These are phyloP conservation scores for Trichoderma arundinaceum DNA, from an alignment of 2,329 filamentous ascomycete species.

Conservation along the genomic window DNA sequence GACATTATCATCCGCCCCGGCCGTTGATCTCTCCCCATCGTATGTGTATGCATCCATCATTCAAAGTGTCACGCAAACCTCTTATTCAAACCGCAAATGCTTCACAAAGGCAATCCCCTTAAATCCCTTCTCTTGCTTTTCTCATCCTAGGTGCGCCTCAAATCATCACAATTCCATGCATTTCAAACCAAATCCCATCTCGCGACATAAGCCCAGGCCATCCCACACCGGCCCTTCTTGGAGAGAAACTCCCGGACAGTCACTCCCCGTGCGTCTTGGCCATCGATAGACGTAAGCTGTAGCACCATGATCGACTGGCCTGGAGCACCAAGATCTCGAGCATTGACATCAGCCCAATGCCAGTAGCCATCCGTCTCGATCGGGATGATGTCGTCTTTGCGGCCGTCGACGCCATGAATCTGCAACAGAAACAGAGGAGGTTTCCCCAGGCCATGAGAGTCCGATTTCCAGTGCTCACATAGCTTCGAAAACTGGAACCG, in stretches of 20 bases:
- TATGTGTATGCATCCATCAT: not conserved
- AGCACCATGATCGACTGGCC: slow-evolving; percentile 72
- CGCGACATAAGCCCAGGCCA: slow-evolving; percentile 52
- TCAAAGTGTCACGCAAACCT: not conserved
- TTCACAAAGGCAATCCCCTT: not conserved
- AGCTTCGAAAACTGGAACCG: slow-evolving; percentile 81
- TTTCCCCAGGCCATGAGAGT: slow-evolving; percentile 67
- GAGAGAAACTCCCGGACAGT: slow-evolving; percentile 53
- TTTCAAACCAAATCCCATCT: slow-evolving; percentile 57
- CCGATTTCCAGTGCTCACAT: slow-evolving; percentile 84
- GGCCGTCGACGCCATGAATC: slow-evolving; percentile 69
- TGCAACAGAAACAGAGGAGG: slow-evolving; percentile 73
- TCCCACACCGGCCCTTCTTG: slow-evolving; percentile 52
- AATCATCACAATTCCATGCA: too few relatives aligned
- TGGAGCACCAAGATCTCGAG: slow-evolving; percentile 67
- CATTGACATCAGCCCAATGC: slow-evolving; percentile 80
- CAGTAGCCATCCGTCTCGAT: slow-evolving; percentile 79
- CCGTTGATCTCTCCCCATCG: not conserved
- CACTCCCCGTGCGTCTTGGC: slow-evolving; percentile 55
- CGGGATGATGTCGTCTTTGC: slow-evolving; percentile 69
- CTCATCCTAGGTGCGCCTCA: too few relatives aligned
- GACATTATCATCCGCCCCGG: not conserved
- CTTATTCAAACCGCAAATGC: not conserved
- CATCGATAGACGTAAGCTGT: slow-evolving; percentile 60
- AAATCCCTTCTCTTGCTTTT: not conserved